Conservation (phyloP, 2,329 filamentous ascomycete genomes). For the Myrmaecium sp. region DNA sequence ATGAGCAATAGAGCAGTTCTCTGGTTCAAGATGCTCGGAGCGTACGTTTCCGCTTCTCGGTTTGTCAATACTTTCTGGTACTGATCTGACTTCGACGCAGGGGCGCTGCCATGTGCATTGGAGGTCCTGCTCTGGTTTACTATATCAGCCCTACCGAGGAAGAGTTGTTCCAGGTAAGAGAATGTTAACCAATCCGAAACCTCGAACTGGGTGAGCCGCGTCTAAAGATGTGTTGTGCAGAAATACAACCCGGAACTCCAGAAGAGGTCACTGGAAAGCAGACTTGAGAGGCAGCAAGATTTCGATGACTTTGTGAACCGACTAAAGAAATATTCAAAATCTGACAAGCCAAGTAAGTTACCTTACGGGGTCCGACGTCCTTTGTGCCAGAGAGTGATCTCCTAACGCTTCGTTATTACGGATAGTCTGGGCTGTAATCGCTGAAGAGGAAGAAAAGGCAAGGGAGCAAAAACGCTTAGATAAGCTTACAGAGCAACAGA, state of each 20-base stretch:
- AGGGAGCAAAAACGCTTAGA: too few species aligned
- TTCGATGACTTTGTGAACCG: constrained; percentile 75
- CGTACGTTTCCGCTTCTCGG: constrained; percentile 21
- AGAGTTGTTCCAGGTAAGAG: constrained; percentile 55
- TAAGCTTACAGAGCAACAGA: too few species aligned
- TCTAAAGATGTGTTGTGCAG: too few species aligned
- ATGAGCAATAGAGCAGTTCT: constrained; percentile 30
- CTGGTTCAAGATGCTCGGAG: constrained; percentile 51
- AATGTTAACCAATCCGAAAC: neutral
- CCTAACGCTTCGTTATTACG: constrained; percentile 3
- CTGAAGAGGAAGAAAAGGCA: constrained; percentile 16
- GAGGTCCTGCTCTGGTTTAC: constrained; percentile 69
- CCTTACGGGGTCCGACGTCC: neutral
- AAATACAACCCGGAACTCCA: constrained; percentile 92
- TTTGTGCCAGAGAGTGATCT: constrained; percentile 1
- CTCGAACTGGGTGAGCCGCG: too few species aligned
- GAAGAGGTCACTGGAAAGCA: constrained; percentile 65
- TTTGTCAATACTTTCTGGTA: neutral
- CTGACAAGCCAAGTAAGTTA: constrained; percentile 69
- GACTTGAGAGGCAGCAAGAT: constrained; percentile 60
- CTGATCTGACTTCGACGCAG: constrained; percentile 34
- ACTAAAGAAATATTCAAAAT: constrained; percentile 80
- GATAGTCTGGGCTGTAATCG: constrained; percentile 19
- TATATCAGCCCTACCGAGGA: constrained; percentile 75
- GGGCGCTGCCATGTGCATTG: constrained; percentile 54